These are phyloP conservation scores for Wallacemonas sp. DNA, from an alignment of 208 protist genomes.

Conservation along the genomic window DNA sequence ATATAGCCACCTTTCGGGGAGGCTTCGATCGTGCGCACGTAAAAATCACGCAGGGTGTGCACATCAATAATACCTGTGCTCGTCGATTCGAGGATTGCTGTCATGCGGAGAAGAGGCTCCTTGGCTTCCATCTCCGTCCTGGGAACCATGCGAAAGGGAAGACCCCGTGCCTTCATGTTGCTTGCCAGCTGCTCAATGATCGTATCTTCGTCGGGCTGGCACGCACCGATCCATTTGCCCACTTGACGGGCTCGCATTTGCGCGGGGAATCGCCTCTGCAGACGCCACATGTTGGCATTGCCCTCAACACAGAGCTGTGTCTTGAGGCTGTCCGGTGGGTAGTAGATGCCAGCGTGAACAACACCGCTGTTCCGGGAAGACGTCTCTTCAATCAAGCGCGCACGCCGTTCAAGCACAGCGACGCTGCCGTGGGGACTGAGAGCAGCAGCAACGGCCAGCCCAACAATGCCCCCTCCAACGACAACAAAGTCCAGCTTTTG, in stretches of 20 bases:
- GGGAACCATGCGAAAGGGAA: constrained; percentile 30
- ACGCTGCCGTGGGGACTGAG: constrained; percentile 33
- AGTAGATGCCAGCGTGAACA: constrained; percentile 58
- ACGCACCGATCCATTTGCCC: constrained; percentile 57
- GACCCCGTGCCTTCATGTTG: constrained; percentile 30
- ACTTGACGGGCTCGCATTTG: constrained; percentile 20
- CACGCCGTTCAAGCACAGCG: constrained; percentile 33
- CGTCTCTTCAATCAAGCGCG: constrained; percentile 36
- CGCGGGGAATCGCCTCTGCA: constrained; percentile 25
- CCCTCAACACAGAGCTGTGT: constrained; percentile 37
- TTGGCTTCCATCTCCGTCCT: constrained; percentile 10
- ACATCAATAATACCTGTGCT: constrained; percentile 53
- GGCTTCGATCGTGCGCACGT: constrained; percentile 14
- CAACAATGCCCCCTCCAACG: constrained; percentile 36
- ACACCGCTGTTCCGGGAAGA: constrained; percentile 48
- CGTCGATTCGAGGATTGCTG: constrained; percentile 32
- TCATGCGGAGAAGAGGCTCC: constrained; percentile 40
- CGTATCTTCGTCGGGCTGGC: constrained; percentile 17
- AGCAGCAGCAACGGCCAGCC: constrained; percentile 37
- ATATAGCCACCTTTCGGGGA: constrained; percentile 21
- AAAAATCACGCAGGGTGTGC: constrained; percentile 26
- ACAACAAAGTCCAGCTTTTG: constrained; percentile 30
- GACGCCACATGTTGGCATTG: constrained; percentile 44
- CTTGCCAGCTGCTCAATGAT: constrained; percentile 22
- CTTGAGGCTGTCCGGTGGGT: constrained; percentile 40